These are phyloP conservation scores for Omphalotus guepiniiformis DNA, from an alignment of 768 basidiomycete genomes.

Conservation along the genomic window DNA sequence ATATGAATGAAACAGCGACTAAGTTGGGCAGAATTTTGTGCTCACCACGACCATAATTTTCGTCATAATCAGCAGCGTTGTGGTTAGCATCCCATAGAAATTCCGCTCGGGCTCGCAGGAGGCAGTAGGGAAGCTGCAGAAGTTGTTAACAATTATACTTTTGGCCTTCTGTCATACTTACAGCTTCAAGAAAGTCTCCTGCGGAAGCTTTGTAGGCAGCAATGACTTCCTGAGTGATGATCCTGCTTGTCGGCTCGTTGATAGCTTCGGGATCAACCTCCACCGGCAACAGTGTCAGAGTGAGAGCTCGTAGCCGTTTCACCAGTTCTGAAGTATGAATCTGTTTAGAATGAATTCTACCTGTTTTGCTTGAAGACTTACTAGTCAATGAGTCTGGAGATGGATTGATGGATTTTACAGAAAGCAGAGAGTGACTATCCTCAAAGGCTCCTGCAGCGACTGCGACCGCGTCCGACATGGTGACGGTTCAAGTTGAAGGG, in stretches of 20 bases:
- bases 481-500: constrained; percentile 1
- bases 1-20: constrained; percentile 12
- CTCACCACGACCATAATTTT: constrained; percentile 75
- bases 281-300: constrained; percentile 70
- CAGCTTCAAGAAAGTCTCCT: constrained; percentile 85
- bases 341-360: neutral
- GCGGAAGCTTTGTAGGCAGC: constrained; percentile 73
- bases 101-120: constrained; percentile 70
- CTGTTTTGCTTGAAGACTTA: constrained; percentile 30
- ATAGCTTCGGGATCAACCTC: constrained; percentile 68
- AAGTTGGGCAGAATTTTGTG: neutral
- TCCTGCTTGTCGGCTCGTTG: constrained; percentile 72
- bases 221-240: constrained; percentile 81
- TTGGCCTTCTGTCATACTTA: too few relatives aligned
- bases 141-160: too few relatives aligned
- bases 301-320: constrained; percentile 73
- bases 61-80: constrained; percentile 82
- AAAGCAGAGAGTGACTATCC: constrained; percentile 43
- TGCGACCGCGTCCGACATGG: constrained; percentile 16
- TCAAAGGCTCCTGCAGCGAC: constrained; percentile 8
- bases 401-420: constrained; percentile 46
- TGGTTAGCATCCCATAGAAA: constrained; percentile 81
- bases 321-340: constrained; percentile 57
- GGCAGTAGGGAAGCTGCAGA: constrained; percentile 72
- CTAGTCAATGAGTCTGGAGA: constrained; percentile 75